These are phyloP conservation scores for Linnemannia hyalina DNA, from an alignment of 192 early-diverging fungal genomes.

Conservation along the genomic window DNA sequence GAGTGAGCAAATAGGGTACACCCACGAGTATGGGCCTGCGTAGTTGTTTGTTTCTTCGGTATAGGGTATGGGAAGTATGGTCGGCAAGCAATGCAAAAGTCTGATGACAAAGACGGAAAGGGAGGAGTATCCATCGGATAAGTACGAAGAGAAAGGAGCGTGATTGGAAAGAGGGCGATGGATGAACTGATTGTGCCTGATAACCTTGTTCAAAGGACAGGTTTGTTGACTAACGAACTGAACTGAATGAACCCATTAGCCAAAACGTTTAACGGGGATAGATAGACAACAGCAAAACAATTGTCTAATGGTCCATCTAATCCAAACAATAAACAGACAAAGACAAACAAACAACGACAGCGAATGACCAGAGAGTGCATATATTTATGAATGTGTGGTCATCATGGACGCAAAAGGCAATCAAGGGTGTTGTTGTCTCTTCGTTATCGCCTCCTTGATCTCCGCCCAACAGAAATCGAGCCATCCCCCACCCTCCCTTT, in stretches of 20 bases:
- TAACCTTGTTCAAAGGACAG: slow-evolving; percentile 5
- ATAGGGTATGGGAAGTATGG: neutral
- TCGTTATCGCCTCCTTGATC: slow-evolving; percentile 51
- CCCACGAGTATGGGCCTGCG: neutral
- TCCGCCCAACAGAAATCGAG: slow-evolving; percentile 41
- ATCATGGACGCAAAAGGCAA: neutral
- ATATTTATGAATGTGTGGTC: neutral
- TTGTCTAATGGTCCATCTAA: no score
- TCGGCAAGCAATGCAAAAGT: neutral
- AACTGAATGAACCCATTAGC: no score
- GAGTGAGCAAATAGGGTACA: neutral
- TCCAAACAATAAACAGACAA: no score
- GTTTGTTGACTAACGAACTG: no score
- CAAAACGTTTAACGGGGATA: no score
- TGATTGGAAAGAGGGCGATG: slow-evolving; percentile 6
- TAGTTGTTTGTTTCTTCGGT: neutral
- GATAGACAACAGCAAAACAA: no score
- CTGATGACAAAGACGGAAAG: neutral
- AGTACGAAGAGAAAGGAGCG: neutral
- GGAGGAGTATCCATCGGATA: neutral
- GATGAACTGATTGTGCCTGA: slow-evolving; percentile 17
- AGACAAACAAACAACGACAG: neutral
- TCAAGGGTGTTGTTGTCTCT: neutral
- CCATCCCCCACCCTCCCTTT: neutral
- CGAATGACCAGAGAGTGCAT: neutral